A percentile compares a stretch with the other conserved stretches of the same genome.
Conservation (phyloP, 805 yeast species). For the Ogataea ganodermae region DNA sequence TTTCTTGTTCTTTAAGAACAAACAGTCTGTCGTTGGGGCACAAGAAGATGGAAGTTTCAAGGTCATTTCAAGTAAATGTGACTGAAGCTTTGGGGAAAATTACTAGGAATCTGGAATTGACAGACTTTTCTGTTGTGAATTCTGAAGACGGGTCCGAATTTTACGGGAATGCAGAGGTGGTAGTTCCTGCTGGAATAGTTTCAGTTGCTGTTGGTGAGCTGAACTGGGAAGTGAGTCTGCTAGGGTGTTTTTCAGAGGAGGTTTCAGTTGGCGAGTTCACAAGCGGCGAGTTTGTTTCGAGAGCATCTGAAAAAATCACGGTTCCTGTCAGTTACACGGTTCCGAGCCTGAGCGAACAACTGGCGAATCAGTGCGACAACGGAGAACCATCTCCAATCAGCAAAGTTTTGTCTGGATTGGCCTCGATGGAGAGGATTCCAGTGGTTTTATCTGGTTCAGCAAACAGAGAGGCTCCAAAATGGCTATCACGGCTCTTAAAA, state of each 20-base stretch:
- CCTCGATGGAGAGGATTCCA: slow-evolving; percentile 3
- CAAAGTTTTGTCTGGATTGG: not conserved
- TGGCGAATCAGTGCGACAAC: slow-evolving; percentile 11
- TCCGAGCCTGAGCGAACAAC: slow-evolving; percentile 10
- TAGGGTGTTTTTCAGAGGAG: slow-evolving; percentile 2
- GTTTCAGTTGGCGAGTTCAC: not conserved
- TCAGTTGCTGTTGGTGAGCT: not conserved
- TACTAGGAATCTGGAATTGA: not conserved
- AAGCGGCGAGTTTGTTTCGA: not conserved
- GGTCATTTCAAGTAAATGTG: not conserved
- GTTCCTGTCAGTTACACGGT: slow-evolving; percentile 9
- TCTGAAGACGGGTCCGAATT: slow-evolving; percentile 2
- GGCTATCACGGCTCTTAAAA: slow-evolving; percentile 13
- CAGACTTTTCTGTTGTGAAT: not conserved
- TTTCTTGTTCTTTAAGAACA: not conserved
- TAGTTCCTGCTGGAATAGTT: not conserved
- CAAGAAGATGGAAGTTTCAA: not conserved
- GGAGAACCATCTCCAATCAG: slow-evolving; percentile 14
- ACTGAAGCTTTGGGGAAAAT: not conserved
- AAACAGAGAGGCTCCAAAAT: not conserved
- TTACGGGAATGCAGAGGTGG: not conserved
- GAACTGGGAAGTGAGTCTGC: slow-evolving; percentile 1
- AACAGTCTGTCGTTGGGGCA: not conserved
- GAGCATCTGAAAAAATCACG: not conserved
- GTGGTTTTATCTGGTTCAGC: slow-evolving; percentile 11